These are phyloP conservation scores for Cystobasidium pallidum DNA, from an alignment of 1,284 basidiomycete genomes.

Conservation along the genomic window DNA sequence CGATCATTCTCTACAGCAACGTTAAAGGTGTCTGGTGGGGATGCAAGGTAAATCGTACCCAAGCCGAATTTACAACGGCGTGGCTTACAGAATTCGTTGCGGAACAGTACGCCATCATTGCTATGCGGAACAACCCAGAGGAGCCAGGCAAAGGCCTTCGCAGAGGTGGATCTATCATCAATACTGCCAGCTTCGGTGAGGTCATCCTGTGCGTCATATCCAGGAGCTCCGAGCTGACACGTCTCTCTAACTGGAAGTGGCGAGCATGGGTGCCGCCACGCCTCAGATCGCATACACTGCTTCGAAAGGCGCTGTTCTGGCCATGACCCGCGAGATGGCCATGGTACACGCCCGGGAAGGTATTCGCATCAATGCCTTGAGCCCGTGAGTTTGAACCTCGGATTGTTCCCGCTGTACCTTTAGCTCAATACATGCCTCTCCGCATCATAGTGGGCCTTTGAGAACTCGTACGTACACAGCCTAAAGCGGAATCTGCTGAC, in stretches of 20 bases:
- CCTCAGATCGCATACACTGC: constrained; percentile 64
- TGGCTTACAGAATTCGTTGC: not conserved
- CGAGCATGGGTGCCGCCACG: constrained; percentile 35
- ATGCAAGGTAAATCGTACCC: constrained; percentile 61
- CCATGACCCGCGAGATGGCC: constrained; percentile 96
- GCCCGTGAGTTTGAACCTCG: constrained; percentile 79
- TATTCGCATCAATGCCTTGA: constrained; percentile 90
- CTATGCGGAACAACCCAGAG: constrained; percentile 87
- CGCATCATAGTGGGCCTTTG: constrained; percentile 72
- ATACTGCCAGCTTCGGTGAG: constrained; percentile 90
- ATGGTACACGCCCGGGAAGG: constrained; percentile 97
- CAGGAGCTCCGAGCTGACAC: constrained; percentile 26
- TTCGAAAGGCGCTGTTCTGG: constrained; percentile 87
- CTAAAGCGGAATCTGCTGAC: not conserved
- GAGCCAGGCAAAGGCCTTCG: constrained; percentile 78
- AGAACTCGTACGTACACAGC: constrained; percentile 73
- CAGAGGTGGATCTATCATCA: constrained; percentile 90
- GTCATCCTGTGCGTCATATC: constrained; percentile 90
- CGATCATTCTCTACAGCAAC: constrained; percentile 88
- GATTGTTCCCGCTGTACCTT: constrained; percentile 19
- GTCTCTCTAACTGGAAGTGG: constrained; percentile 15
- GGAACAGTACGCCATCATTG: constrained; percentile 80
- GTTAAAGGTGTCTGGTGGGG: constrained; percentile 99
- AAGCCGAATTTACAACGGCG: not conserved
- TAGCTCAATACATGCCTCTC: not conserved